Percentiles rank a stretch among this genome's conserved stretches.
These are phyloP conservation scores for Lecanoromycetidae sp. DNA, from an alignment of 2,329 filamentous ascomycete species.

Conservation along the genomic window DNA sequence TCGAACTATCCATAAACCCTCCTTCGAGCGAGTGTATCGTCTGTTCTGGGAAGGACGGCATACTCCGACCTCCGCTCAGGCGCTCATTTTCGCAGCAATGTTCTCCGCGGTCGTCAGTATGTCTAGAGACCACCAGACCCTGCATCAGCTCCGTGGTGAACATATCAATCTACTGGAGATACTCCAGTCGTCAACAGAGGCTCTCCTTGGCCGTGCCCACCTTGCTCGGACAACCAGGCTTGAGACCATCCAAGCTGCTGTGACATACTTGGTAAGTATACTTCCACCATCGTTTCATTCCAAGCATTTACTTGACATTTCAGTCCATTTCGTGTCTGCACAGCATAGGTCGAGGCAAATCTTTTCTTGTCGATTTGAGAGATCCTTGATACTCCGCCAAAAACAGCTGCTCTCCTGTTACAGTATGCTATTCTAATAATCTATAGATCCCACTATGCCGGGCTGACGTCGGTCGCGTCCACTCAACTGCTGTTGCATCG, in stretches of 20 bases:
- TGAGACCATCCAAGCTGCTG: slow-evolving; percentile 64
- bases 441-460: slow-evolving; percentile 41
- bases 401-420: too few relatives aligned
- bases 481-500: slow-evolving; percentile 59
- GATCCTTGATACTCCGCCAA: too few relatives aligned
- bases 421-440: background rate
- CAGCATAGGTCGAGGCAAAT: too few relatives aligned
- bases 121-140: too few relatives aligned
- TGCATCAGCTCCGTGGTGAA: slow-evolving; percentile 45
- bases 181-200: slow-evolving; percentile 55
- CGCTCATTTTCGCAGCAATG: slow-evolving; percentile 56
- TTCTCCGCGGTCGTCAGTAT: slow-evolving; percentile 59
- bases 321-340: too few relatives aligned
- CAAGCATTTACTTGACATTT: too few relatives aligned
- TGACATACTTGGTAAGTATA: slow-evolving; percentile 57
- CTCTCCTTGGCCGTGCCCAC: slow-evolving; percentile 54
- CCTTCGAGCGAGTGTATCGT: slow-evolving; percentile 53
- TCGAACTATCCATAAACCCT: slow-evolving; percentile 54
- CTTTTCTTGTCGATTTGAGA: too few relatives aligned
- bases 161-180: slow-evolving; percentile 49
- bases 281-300: background rate
- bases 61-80: slow-evolving; percentile 49
- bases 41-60: slow-evolving; percentile 52
- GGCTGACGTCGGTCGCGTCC: slow-evolving; percentile 58
- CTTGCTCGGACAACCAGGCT: slow-evolving; percentile 59